Conservation (phyloP, 1,139 yeast species). For the Pichia sp. region DNA sequence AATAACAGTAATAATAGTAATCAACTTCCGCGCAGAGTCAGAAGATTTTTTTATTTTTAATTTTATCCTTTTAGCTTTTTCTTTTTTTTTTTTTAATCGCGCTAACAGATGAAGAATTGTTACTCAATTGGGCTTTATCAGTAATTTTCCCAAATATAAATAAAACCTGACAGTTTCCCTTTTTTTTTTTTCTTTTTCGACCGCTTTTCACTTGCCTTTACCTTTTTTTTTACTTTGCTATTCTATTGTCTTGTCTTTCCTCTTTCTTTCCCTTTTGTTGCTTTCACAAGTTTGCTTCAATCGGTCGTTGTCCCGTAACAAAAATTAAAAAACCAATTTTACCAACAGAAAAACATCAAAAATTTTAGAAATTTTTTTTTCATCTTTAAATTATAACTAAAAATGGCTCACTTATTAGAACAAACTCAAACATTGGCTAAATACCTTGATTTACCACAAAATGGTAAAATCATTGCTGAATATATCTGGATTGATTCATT, state of each 20-base stretch:
- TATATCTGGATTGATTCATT: slow-evolving; percentile 97
- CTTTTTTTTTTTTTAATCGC: not conserved
- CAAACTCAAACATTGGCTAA: slow-evolving; percentile 74
- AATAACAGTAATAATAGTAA: too few species aligned
- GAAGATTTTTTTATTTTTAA: not conserved
- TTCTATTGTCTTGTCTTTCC: not conserved
- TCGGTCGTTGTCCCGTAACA: too few species aligned
- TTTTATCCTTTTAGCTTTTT: too few species aligned
- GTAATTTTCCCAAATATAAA: not conserved
- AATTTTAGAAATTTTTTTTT: too few species aligned
- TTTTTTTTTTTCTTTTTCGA: not conserved
- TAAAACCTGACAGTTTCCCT: not conserved
- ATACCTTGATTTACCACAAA: slow-evolving; percentile 78
- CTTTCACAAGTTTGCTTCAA: not conserved
- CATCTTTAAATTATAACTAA: too few species aligned
- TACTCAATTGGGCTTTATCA: too few species aligned
- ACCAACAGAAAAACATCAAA: not conserved
- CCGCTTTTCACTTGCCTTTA: not conserved
- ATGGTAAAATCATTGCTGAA: slow-evolving; percentile 86
- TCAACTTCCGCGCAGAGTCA: slow-evolving; percentile 1
- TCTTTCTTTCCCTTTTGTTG: slow-evolving; percentile 1
- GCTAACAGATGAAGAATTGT: not conserved
- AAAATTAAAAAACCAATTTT: too few species aligned
- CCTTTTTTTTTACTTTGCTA: not conserved
- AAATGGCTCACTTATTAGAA: slow-evolving; percentile 36